Evolutionary conservation across 495 filamentous ascomycete species (phyloP), one percentile per base, ranked within the genome.

Genomic region (Apiosordaria backusii): DNA sequence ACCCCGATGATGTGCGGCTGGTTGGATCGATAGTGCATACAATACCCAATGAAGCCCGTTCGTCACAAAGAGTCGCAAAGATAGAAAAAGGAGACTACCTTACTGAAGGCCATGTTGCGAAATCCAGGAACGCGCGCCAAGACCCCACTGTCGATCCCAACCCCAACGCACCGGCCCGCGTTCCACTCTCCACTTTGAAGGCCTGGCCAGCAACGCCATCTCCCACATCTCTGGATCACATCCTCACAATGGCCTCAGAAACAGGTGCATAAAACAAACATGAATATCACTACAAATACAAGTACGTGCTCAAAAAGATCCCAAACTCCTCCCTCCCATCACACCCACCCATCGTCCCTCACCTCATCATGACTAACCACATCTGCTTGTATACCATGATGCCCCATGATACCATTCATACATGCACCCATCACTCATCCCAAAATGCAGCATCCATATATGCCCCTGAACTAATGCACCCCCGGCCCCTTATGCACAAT

Each of bases 241-340:
- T n/a, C n/a, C n/a, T n/a, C n/a, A n/a, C n/a, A n/a, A n/a, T n/a
- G n/a, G 25, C 16, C 61, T 5, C 19, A 53, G 45, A 23, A 23
- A 16, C 57, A 60, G 29, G 29, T 25, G 4, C 15, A 55, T 55
- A 23, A 55, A 65, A 60, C 58, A 66, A 61, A 26, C 22, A 58
- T 62, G 7, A 60, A 59, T 58, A 62, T 24, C 62, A 65, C 68
- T 70, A 67, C 65, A 67, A 70, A 60, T 70, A 70, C 65, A 70
- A 19, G 40, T 64, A 66, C 65, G 67, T 45, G 27, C 21, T 27
- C 61, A 45, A 57, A 50, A 16, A 40, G 10, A 16, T 29, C 29
- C 1, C 9, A 23, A 29, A 29, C 40, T 54, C 13, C 29, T 3
- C 40, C 23, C 25, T 10, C 58, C 50, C 58, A 50, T 50, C 61